phyloP scores from a whole-genome alignment of 2,329 filamentous ascomycete species.

The Venturia pyrina region DNA sequence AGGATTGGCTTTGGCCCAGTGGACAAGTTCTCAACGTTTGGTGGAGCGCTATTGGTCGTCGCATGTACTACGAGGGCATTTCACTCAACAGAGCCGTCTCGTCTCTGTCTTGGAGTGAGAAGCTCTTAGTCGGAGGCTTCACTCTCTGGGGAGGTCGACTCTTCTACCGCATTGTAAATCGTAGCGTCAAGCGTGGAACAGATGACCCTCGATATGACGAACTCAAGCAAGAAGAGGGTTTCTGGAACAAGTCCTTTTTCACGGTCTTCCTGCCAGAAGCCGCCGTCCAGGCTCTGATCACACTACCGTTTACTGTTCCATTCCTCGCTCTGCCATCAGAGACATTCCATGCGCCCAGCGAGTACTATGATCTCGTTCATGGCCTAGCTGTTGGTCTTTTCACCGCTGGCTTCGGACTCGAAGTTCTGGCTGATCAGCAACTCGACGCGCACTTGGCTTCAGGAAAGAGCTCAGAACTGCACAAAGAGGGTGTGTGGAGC shows the following conservation, averaged over 20 bases:
- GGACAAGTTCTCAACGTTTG: constrained; percentile 48
- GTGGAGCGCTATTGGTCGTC: constrained; percentile 49
- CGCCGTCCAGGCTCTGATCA: constrained; percentile 45
- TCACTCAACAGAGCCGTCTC: constrained; percentile 33
- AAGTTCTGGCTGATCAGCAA: constrained; percentile 48
- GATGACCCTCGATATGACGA: constrained; percentile 48
- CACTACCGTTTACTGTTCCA: constrained; percentile 46
- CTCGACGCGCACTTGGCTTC: constrained; percentile 39
- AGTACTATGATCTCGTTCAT: constrained; percentile 19
- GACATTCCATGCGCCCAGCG: constrained; percentile 18
- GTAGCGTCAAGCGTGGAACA: constrained; percentile 39
- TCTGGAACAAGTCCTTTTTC: constrained; percentile 48
- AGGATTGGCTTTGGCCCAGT: constrained; percentile 50
- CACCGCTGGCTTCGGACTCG: constrained; percentile 44
- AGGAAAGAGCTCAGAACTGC: constrained; percentile 28
- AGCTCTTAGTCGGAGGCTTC: constrained; percentile 45
- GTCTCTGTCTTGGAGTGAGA: constrained; percentile 38
- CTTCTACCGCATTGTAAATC: constrained; percentile 43
- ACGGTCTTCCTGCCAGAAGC: constrained; percentile 49
- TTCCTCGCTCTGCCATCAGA: constrained; percentile 29
- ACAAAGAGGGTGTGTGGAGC: constrained; percentile 50
- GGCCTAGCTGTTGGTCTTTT: constrained; percentile 45
- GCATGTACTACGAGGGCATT: constrained; percentile 36
- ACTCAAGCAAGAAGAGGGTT: constrained; percentile 41
- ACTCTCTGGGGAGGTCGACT: constrained; percentile 49